These are phyloP conservation scores for Forsythia suspensa DNA, from an alignment of 257 asterid genomes.

Conservation along the genomic window DNA sequence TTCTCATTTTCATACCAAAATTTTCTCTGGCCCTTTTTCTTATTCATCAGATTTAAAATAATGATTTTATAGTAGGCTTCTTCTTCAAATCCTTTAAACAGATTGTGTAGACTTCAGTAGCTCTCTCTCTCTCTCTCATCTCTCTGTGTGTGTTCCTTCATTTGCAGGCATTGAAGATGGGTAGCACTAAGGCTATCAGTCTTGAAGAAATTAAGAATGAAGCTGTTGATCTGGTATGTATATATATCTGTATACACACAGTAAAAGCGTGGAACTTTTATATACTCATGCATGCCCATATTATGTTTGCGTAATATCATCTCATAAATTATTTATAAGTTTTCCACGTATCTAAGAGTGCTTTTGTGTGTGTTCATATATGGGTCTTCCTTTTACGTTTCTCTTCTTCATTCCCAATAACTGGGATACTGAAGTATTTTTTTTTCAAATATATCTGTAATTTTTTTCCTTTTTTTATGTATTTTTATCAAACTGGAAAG, in stretches of 20 bases:
- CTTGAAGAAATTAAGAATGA: conserved; percentile 89
- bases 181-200: conserved; percentile 53
- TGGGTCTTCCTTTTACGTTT: not conserved
- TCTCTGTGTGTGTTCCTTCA: not conserved
- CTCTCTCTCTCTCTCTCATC: not conserved
- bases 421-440: not conserved
- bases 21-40: not conserved
- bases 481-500: not conserved
- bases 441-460: not conserved
- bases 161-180: conserved; percentile 29
- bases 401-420: not conserved
- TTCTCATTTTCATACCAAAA: not conserved
- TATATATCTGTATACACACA: not conserved
- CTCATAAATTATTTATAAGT: too few relatives aligned
- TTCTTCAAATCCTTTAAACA: conserved; percentile 13
- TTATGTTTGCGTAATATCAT: not conserved
- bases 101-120: not conserved
- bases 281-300: not conserved
- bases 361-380: not conserved
- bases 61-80: not conserved
- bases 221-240: conserved; percentile 73
- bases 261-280: not conserved
- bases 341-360: not conserved
- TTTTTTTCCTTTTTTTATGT: not conserved
- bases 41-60: not conserved